Conservation (phyloP, 176 grass and related monocot genomes). For the Triticum urartu region DNA sequence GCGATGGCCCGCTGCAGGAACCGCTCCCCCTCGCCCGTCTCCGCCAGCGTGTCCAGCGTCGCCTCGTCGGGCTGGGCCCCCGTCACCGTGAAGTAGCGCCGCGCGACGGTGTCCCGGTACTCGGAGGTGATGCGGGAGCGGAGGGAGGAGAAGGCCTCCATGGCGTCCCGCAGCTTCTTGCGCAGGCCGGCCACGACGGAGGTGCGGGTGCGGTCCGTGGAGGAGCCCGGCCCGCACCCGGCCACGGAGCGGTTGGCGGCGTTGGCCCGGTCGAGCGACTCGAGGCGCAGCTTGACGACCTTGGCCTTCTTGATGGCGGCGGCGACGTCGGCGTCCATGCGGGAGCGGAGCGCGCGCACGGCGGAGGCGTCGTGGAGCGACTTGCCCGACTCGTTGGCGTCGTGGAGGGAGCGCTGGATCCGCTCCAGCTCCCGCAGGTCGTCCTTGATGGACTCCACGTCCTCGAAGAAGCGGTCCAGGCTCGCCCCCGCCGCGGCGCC, state of each 20-base stretch:
- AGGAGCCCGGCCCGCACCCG: constrained; percentile 51
- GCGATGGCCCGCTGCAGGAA: constrained; percentile 78
- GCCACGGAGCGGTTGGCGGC: constrained; percentile 75
- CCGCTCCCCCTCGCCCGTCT: constrained; percentile 71
- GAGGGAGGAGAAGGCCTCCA: constrained; percentile 75
- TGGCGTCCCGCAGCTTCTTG: constrained; percentile 83
- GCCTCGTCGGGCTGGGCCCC: constrained; percentile 65
- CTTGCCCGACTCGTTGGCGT: constrained; percentile 69
- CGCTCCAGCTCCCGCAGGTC: constrained; percentile 80
- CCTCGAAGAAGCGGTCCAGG: constrained; percentile 84
- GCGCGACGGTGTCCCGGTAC: constrained; percentile 71
- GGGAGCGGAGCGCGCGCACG: constrained; percentile 59
- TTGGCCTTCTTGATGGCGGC: constrained; percentile 90
- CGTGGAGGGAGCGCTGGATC: constrained; percentile 69
- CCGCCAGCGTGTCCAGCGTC: constrained; percentile 65
- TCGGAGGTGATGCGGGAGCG: constrained; percentile 49
- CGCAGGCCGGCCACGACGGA: constrained; percentile 78
- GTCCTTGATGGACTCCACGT: constrained; percentile 94
- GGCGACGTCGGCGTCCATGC: constrained; percentile 71
- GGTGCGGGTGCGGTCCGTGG: constrained; percentile 75
- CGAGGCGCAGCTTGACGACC: constrained; percentile 78
- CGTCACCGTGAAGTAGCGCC: constrained; percentile 84
- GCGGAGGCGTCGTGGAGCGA: constrained; percentile 80
- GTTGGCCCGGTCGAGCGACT: constrained; percentile 95
- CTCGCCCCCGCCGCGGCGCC: constrained; percentile 50